Percentiles rank a stretch among this genome's conserved stretches.
Conservation (phyloP, 208 protist species). For the Trichomonas gallinae region DNA sequence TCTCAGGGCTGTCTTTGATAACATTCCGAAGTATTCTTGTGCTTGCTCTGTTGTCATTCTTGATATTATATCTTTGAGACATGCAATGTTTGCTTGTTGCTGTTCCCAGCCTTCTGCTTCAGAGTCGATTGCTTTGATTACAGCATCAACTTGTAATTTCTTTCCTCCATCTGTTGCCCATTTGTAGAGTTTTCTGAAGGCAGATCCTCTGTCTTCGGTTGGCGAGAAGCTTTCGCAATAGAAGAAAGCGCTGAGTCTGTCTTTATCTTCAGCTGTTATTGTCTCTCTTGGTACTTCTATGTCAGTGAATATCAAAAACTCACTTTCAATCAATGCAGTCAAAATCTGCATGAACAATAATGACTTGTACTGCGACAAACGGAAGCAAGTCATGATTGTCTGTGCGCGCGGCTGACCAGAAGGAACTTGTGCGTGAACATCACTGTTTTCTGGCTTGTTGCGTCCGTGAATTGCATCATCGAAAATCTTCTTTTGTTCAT, state of each 20-base stretch:
- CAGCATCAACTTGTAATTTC: neutral
- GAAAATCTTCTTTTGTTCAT: neutral
- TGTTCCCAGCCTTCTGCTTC: neutral
- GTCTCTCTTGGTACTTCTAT: neutral
- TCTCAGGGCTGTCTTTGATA: neutral
- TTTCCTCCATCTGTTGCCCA: constrained; percentile 1
- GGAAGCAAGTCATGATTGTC: neutral
- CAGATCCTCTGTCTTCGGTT: neutral
- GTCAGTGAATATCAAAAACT: neutral
- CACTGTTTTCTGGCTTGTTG: neutral
- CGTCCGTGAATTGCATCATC: neutral
- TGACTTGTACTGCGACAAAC: neutral
- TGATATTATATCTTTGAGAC: neutral
- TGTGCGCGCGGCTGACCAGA: neutral
- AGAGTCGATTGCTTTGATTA: neutral
- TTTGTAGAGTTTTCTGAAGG: neutral
- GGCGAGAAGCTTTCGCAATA: neutral
- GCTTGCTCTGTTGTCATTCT: neutral
- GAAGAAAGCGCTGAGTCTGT: neutral
- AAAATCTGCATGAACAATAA: neutral
- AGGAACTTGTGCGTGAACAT: neutral
- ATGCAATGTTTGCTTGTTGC: neutral
- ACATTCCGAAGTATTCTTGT: neutral
- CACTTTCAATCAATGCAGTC: neutral
- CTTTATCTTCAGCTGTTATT: neutral